These are phyloP conservation scores for Dryadomyces sulphureus DNA, from an alignment of 2,329 filamentous ascomycete genomes.

Conservation along the genomic window DNA sequence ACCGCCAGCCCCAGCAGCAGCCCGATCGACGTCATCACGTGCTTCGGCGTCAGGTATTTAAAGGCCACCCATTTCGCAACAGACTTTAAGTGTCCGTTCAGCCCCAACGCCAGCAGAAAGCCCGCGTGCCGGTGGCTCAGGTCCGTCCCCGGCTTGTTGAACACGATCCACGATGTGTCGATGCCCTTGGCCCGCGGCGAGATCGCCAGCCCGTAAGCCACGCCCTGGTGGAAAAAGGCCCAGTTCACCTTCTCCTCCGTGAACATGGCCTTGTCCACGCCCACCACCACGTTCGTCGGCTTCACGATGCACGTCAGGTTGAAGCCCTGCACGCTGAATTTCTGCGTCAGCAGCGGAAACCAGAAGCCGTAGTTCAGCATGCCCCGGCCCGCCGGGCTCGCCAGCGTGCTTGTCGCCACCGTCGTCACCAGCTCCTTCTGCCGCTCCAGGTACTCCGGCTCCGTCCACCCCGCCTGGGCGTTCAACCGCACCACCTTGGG, in stretches of 20 bases:
- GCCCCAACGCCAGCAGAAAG: conserved; percentile 74
- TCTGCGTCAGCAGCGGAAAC: conserved; percentile 81
- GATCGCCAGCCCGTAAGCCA: conserved; percentile 82
- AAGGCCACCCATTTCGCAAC: conserved; percentile 98
- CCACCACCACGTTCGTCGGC: conserved; percentile 80
- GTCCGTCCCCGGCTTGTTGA: conserved; percentile 80
- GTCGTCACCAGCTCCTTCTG: conserved; percentile 84
- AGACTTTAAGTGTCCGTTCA: conserved; percentile 88
- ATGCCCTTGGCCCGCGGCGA: conserved; percentile 83
- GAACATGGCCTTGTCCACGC: conserved; percentile 76
- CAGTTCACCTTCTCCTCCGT: conserved; percentile 95
- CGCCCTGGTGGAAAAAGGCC: conserved; percentile 96
- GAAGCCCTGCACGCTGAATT: conserved; percentile 78
- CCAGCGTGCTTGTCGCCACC: conserved; percentile 74
- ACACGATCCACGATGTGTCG: conserved; percentile 96
- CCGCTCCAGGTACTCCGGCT: conserved; percentile 76
- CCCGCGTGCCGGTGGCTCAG: conserved; percentile 93
- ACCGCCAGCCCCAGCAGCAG: conserved; percentile 83
- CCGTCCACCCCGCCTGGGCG: conserved; percentile 62
- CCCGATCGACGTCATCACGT: conserved; percentile 97
- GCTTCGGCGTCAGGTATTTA: conserved; percentile 97
- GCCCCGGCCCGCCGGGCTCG: conserved; percentile 73
- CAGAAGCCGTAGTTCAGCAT: conserved; percentile 80
- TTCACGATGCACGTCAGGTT: conserved; percentile 85
- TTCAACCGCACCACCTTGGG: conserved; percentile 65